Evolutionary conservation across 352 stramenopile genomes (phyloP), one percentile per base, ranked within the genome.

Genomic region (Thraustochytrium striatum): DNA sequence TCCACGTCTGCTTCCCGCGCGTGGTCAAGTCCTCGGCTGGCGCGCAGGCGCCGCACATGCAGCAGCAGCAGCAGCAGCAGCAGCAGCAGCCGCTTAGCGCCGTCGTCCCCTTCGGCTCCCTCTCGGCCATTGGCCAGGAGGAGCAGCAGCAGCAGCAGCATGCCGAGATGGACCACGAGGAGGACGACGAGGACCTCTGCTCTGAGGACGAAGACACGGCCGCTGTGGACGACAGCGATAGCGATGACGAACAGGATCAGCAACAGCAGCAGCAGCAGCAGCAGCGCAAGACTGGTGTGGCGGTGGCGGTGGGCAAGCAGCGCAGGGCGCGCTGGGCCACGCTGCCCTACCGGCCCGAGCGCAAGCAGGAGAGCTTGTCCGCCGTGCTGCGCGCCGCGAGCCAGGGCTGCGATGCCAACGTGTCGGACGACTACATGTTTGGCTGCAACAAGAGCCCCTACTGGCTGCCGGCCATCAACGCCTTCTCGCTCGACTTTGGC

Each of bases 401-500:
- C 32, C 65, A 38, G 21, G 30, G 65, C 35, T 9, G 8, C 13
- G 65, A 39, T 19, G 50, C 65, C 21, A 9, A 72, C 30, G 0
- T 30, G n/a, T 32, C 52, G 5, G 9, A 75, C 30, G 30, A 58
- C 43, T 87, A 55, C 50, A 89, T 57, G 88, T 75, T 75, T 28
- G 65, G 65, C 16, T 30, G 30, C 50, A 75, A 75, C 65, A 75
- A 75, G 65, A 75, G 30, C 19, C 65, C 65, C 1, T 75, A 75
- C 41, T 75, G 65, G 65, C 65, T 75, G 8, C 65, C 65, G 30
- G 50, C 65, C 32, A 75, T 75, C 50, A 75, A 50, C 25, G 70
- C 70, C 55, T 80, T 72, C 43, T 80, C 70, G n/a, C 57, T 80
- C 21, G 70, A 80, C 28, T 80, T 80, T 38, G 39, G 58, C 55